Evolutionary conservation across 2,329 filamentous ascomycete genomes (phyloP).

Genomic region (Didymella glomerata): DNA sequence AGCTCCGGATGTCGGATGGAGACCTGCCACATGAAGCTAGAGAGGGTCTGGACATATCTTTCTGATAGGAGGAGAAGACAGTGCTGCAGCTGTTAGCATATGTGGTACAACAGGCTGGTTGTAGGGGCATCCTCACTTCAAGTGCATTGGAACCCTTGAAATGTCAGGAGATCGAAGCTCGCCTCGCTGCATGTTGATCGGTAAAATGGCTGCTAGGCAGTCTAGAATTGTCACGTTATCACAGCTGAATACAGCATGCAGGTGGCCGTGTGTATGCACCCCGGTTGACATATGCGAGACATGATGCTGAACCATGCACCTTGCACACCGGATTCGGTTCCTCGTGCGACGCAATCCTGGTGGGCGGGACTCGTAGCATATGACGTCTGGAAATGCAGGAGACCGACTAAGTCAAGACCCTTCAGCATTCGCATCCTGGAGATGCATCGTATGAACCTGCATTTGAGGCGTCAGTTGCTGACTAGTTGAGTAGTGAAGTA

Average conservation of each 20-base stretch:
- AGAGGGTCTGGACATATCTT: background rate
- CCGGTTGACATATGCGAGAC: constrained; percentile 12
- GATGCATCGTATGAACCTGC: background rate
- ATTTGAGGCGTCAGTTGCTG: background rate
- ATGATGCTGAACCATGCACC: constrained; percentile 9
- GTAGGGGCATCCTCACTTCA: background rate
- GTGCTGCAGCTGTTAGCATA: constrained; percentile 4
- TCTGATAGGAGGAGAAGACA: constrained; percentile 2
- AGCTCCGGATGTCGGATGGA: constrained; percentile 12
- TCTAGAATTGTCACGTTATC: background rate
- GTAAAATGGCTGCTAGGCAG: background rate
- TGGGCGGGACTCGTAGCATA: background rate
- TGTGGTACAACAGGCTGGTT: constrained; percentile 1
- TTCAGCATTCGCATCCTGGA: background rate
- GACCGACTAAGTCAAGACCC: background rate
- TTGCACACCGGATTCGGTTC: background rate
- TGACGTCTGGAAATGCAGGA: constrained; percentile 11
- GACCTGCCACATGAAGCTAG: constrained; percentile 14
- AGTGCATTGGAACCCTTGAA: background rate
- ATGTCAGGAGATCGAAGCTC: background rate
- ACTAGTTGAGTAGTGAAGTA: background rate
- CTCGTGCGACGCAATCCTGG: constrained; percentile 7
- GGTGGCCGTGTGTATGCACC: background rate
- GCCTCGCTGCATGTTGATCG: background rate
- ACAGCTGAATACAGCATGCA: constrained; percentile 1